These are phyloP conservation scores for Hypericum androsaemum DNA, from an alignment of 345 rosid species.

Conservation along the genomic window DNA sequence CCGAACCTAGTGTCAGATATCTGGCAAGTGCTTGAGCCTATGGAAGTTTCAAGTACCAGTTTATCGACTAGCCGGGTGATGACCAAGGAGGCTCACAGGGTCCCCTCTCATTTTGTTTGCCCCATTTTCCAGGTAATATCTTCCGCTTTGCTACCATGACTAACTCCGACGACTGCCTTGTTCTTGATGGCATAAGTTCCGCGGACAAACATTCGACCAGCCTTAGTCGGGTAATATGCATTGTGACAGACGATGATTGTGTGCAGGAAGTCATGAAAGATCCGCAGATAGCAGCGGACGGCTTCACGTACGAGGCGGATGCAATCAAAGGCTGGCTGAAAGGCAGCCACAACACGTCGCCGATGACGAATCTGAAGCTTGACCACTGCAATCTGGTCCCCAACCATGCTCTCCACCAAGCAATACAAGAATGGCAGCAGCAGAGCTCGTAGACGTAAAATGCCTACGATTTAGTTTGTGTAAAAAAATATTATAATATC, in stretches of 20 bases:
- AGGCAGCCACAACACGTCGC: slow-evolving; percentile 73
- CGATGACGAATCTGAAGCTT: slow-evolving; percentile 83
- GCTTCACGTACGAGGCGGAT: slow-evolving; percentile 82
- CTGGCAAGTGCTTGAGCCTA: slow-evolving; percentile 37
- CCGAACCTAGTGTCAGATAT: slow-evolving; percentile 54
- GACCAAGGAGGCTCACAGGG: slow-evolving; percentile 34
- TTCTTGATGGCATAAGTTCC: no score
- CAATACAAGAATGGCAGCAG: slow-evolving; percentile 67
- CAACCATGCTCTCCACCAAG: slow-evolving; percentile 70
- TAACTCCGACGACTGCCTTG: not conserved
- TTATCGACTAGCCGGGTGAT: slow-evolving; percentile 23
- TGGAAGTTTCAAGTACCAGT: slow-evolving; percentile 30
- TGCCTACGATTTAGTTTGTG: not conserved
- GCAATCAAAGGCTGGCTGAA: slow-evolving; percentile 81
- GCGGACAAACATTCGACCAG: no score
- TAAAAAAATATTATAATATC: no score
- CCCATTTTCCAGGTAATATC: slow-evolving; percentile 76
- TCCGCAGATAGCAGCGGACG: slow-evolving; percentile 84
- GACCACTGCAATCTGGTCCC: slow-evolving; percentile 61
- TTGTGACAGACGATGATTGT: not conserved
- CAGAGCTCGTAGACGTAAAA: slow-evolving; percentile 19
- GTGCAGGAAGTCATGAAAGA: slow-evolving; percentile 76
- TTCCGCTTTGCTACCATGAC: not conserved
- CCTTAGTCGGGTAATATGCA: no score
- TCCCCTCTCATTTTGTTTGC: slow-evolving; percentile 79